Percentiles rank a stretch among this genome's conserved stretches.
Conservation (phyloP, 345 rosid species). For the Bruguiera gymnorhiza region DNA sequence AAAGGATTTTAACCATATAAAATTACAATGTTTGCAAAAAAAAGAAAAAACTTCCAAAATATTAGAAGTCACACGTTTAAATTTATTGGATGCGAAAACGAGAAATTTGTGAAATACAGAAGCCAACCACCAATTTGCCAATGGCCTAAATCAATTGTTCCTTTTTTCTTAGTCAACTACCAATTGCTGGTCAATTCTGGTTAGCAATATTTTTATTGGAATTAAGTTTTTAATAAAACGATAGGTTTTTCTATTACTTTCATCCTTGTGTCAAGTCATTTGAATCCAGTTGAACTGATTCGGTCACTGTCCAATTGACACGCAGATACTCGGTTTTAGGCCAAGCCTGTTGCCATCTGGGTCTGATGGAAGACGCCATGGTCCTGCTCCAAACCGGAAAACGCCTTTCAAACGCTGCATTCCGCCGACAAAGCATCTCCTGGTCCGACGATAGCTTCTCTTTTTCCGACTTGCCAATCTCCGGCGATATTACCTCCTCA, state of each 20-base stretch:
- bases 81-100: too few species aligned
- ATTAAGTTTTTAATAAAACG: neutral
- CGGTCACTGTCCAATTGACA: neutral
- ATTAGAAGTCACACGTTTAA: too few species aligned
- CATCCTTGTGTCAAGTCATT: too few species aligned
- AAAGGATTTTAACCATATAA: too few species aligned
- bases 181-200: neutral
- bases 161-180: neutral
- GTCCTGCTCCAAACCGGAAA: conserved; percentile 87
- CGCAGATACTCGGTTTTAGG: conserved; percentile 76
- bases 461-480: conserved; percentile 32
- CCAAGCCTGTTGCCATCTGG: conserved; percentile 88
- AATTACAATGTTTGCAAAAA: too few species aligned
- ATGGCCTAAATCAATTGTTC: neutral
- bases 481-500: conserved; percentile 24
- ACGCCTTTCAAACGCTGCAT: conserved; percentile 89
- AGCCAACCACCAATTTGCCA: too few species aligned
- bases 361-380: conserved; percentile 98
- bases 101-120: too few species aligned
- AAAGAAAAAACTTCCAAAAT: too few species aligned
- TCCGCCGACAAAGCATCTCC: conserved; percentile 80
- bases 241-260: neutral
- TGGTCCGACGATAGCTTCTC: conserved; percentile 93
- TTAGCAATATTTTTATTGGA: neutral
- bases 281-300: neutral